Percentiles rank a stretch among this genome's conserved stretches.
phyloP scores from a whole-genome alignment of 2,329 filamentous ascomycete species.

The Exutisphaerella laricina region DNA sequence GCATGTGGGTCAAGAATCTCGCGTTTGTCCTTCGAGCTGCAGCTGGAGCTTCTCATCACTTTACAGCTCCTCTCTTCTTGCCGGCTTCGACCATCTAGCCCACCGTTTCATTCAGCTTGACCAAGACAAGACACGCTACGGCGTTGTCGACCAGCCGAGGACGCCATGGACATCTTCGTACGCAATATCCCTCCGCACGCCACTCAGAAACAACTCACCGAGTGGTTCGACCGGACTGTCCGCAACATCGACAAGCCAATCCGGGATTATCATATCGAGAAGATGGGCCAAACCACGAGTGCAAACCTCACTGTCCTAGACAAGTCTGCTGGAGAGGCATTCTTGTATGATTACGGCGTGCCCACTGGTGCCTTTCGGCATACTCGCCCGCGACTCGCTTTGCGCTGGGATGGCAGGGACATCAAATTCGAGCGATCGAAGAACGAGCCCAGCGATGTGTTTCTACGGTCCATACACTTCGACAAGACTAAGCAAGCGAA shows the following conservation, averaged over 20 bases:
- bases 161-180: conserved; percentile 50
- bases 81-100: neutral
- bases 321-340: conserved; percentile 36
- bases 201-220: conserved; percentile 39
- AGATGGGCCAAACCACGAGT: conserved; percentile 36
- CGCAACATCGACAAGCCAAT: conserved; percentile 38
- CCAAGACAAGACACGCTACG: too few species aligned
- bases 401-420: conserved; percentile 10
- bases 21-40: neutral
- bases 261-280: conserved; percentile 41
- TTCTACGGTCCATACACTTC: conserved; percentile 23
- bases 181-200: conserved; percentile 38
- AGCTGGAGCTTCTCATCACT: neutral
- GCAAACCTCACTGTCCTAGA: conserved; percentile 46
- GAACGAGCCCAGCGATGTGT: conserved; percentile 20
- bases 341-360: conserved; percentile 37
- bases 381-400: conserved; percentile 9
- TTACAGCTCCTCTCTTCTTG: neutral
- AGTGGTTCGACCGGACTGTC: conserved; percentile 39
- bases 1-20: neutral
- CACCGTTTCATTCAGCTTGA: too few species aligned
- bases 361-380: conserved; percentile 11
- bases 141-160: too few species aligned
- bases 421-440: conserved; percentile 4
- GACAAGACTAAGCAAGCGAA: conserved; percentile 16